Conservation (phyloP, 805 yeast species). For the Candida suzukii region DNA sequence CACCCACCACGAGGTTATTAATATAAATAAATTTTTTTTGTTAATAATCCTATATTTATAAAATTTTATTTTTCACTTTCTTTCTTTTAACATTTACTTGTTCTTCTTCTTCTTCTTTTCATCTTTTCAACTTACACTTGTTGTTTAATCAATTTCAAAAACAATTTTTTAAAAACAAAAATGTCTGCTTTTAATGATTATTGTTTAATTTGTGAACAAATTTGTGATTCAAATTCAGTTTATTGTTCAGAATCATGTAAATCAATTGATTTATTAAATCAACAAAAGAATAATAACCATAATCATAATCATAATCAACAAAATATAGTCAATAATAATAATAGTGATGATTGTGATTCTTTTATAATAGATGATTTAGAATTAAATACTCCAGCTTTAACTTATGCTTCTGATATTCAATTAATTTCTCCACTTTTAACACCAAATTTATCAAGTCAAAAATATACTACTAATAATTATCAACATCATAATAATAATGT, state of each 20-base stretch:
- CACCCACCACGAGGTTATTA: no score
- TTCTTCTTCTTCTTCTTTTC: not conserved
- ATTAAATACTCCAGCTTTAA: no score
- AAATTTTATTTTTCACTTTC: no score
- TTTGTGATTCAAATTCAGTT: constrained; percentile 22
- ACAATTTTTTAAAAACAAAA: not conserved
- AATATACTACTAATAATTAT: not conserved
- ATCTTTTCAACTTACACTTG: not conserved
- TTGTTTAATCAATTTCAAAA: not conserved
- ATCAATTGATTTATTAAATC: constrained; percentile 9
- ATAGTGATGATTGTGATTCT: no score
- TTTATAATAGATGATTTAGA: not conserved
- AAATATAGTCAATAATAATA: no score
- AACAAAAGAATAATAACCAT: not conserved
- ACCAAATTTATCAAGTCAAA: constrained; percentile 12
- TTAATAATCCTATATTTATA: no score
- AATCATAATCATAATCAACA: not conserved
- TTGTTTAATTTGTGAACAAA: constrained; percentile 29
- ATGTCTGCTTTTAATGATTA: constrained; percentile 36
- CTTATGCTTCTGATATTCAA: no score
- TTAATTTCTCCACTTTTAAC: constrained; percentile 10
- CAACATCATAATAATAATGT: not conserved
- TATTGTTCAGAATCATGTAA: constrained; percentile 27
- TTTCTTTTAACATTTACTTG: not conserved
- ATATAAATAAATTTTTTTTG: no score